Percentiles rank a stretch among this genome's conserved stretches.
Evolutionary conservation across 805 yeast genomes (phyloP).

Genomic region (Saccharomycopsis sp.): DNA sequence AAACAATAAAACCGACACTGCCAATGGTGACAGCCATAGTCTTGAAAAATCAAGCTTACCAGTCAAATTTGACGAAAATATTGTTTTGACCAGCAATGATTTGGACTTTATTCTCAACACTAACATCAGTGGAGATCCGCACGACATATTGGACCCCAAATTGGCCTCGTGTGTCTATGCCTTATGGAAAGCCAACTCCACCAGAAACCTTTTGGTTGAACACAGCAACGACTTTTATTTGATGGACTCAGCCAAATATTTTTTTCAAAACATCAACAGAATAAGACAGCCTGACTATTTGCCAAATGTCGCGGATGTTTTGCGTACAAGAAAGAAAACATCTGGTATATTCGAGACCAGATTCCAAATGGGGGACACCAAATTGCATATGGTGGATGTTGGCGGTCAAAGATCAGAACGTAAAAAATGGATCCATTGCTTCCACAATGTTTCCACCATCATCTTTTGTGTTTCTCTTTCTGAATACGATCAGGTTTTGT

Average conservation of each 20-base stretch:
- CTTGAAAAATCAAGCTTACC: neutral
- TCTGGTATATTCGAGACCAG: constrained; percentile 84
- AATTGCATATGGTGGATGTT: constrained; percentile 69
- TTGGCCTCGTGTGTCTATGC: constrained; percentile 42
- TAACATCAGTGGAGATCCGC: constrained; percentile 48
- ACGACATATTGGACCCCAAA: constrained; percentile 42
- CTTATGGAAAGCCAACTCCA: constrained; percentile 53
- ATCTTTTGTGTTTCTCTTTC: constrained; percentile 88
- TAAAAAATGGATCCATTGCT: constrained; percentile 94
- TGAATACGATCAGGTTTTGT: constrained; percentile 81
- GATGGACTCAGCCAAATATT: constrained; percentile 79
- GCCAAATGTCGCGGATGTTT: constrained; percentile 71
- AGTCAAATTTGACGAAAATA: neutral
- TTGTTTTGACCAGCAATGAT: constrained; percentile 29
- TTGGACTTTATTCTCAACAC: constrained; percentile 39
- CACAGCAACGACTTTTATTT: constrained; percentile 69
- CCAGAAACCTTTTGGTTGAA: constrained; percentile 47
- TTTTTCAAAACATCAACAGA: constrained; percentile 59
- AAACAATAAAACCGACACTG: neutral
- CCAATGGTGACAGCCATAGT: neutral
- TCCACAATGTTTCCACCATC: constrained; percentile 83
- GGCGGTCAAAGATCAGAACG: constrained; percentile 94
- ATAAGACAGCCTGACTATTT: constrained; percentile 54
- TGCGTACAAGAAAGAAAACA: constrained; percentile 85
- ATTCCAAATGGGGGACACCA: constrained; percentile 56